These are phyloP conservation scores for Kwoniella heveanensis DNA, from an alignment of 768 basidiomycete species.

Conservation along the genomic window DNA sequence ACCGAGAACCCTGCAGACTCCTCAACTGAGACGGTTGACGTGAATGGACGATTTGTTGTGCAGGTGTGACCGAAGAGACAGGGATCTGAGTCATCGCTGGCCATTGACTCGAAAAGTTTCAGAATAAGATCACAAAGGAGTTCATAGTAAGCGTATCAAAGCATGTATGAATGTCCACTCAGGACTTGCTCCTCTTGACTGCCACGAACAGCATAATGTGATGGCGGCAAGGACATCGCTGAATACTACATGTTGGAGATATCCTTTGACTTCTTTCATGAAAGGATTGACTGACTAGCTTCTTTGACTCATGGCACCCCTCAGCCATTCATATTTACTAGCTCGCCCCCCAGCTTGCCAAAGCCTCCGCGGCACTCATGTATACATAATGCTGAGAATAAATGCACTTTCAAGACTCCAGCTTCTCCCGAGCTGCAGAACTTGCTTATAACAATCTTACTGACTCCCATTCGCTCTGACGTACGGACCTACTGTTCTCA, in stretches of 20 bases:
- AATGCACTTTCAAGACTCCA: too few species aligned
- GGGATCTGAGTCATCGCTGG: not conserved
- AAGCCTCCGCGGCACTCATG: too few species aligned
- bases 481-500: too few species aligned
- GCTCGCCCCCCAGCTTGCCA: too few species aligned
- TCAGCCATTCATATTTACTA: too few species aligned
- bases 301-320: too few species aligned
- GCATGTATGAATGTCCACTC: not conserved
- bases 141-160: not conserved
- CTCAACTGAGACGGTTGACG: not conserved
- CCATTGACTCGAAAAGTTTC: not conserved
- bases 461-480: too few species aligned
- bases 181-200: too few species aligned
- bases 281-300: not conserved
- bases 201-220: not conserved
- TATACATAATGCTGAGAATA: too few species aligned
- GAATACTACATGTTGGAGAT: not conserved
- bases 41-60: conserved; percentile 4
- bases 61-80: not conserved
- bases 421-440: too few species aligned
- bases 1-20: not conserved
- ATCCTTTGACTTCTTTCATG: not conserved
- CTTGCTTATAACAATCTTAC: too few species aligned
- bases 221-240: not conserved
- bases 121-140: not conserved